phyloP scores from a whole-genome alignment of 2,329 filamentous ascomycete genomes.

The Clarireedia homoeocarpa region DNA sequence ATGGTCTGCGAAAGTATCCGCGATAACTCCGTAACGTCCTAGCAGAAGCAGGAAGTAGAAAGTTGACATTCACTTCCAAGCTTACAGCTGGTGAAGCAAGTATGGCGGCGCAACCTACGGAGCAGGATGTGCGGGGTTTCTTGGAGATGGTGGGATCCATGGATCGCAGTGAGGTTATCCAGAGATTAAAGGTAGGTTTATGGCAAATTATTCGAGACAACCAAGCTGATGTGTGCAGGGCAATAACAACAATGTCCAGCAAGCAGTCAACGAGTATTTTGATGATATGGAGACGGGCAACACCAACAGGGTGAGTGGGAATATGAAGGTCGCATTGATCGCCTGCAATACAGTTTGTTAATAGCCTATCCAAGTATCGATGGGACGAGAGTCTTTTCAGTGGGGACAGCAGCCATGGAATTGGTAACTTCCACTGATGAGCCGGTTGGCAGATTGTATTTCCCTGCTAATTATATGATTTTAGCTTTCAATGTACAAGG shows the following conservation, averaged over 20 bases:
- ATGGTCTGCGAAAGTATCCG: background rate
- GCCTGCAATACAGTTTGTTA: background rate
- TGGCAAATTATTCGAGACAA: background rate
- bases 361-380: conserved; percentile 33
- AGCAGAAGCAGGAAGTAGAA: background rate
- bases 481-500: conserved; percentile 8
- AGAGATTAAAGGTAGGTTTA: conserved; percentile 2
- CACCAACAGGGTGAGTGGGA: conserved; percentile 31
- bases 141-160: conserved; percentile 5
- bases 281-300: conserved; percentile 34
- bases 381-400: conserved; percentile 50
- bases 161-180: conserved; percentile 5
- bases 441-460: background rate
- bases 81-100: background rate
- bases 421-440: conserved; percentile 32
- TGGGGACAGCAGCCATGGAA: conserved; percentile 32
- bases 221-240: conserved; percentile 27
- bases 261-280: conserved; percentile 45
- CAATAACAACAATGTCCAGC: conserved; percentile 40
- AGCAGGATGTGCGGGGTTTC: conserved; percentile 7
- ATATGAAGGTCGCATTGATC: background rate
- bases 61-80: background rate
- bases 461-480: background rate
- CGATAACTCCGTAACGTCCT: background rate
- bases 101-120: conserved; percentile 6